Evolutionary conservation across 345 rosid species (phyloP), one percentile per base, ranked within the genome.

Genomic region (Toxicodendron radicans): DNA sequence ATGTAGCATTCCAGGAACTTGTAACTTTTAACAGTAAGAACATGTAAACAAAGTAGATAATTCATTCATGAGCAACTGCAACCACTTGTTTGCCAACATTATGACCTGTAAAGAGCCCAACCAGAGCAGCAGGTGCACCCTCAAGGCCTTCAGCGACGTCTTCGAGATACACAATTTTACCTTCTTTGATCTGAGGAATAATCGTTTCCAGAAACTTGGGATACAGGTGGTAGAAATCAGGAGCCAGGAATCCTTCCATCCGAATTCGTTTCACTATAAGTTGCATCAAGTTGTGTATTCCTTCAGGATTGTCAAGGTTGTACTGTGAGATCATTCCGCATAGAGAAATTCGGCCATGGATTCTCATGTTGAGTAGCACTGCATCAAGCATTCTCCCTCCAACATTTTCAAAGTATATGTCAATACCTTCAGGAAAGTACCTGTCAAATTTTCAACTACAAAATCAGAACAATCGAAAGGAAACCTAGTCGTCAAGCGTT

Each of bases 11-110:
- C 51, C 13, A 46, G 1, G 18, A 1, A 51, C 0, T 51, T 51
- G 54, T 51, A 18, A 14, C 17, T 51, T 51, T 49, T 51, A 51
- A 6, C 1, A 51, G 18, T 51, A 18, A 51, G 4, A 11, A 48
- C 17, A 51, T 51, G 18, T 51, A 51, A 16, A 4, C 54, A 51
- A 11, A 48, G 1, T 13, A 13, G 54, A 16, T 51, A 3, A 51
- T 51, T 79, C 75, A 75, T 11, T 70, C 58, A 7, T 4, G 32
- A 49, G 70, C 27, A 46, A 80, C 76, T 1, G 32, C 73, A 10
- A 77, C 71, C 7, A 71, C 66, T 51, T 75, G 79, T 66, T 81
- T 75, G 1, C 81, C 84, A 5, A 75, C 24, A 56, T 75, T 78
- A 10, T 49, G 54, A 35, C 77, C 79, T 21, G 56, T 61, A 38